Conservation (phyloP, 2,329 filamentous ascomycete species). For the Aspergillus viridinutans region DNA sequence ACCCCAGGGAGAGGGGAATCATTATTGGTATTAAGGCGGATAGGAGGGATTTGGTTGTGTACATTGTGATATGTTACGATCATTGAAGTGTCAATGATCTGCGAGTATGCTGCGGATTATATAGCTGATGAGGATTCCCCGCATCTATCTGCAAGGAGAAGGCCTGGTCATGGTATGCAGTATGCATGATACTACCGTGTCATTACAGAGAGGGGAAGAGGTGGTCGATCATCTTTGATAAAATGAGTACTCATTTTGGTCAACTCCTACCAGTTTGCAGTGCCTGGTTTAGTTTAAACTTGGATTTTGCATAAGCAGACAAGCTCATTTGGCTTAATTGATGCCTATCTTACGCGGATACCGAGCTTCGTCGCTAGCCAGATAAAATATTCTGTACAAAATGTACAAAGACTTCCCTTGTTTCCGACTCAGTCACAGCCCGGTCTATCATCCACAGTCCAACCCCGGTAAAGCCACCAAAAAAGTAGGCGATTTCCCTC, state of each 20-base stretch:
- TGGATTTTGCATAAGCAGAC: too few relatives aligned
- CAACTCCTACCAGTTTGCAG: too few relatives aligned
- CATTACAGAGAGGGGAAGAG: neutral
- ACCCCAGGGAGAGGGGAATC: constrained; percentile 11
- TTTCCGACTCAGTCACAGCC: too few relatives aligned
- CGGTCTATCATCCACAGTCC: too few relatives aligned
- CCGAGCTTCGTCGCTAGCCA: too few relatives aligned
- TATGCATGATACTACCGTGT: neutral
- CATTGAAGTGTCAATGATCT: neutral
- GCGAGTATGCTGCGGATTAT: too few relatives aligned
- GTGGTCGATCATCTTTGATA: neutral
- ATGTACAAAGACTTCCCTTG: neutral
- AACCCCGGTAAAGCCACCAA: neutral
- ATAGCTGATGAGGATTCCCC: neutral
- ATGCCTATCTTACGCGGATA: too few relatives aligned
- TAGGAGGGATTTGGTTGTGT: neutral
- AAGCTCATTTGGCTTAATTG: too few relatives aligned
- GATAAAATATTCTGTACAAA: too few relatives aligned
- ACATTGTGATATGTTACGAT: neutral
- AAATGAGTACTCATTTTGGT: too few relatives aligned
- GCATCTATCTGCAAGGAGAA: neutral
- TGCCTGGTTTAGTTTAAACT: too few relatives aligned
- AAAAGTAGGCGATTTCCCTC: neutral
- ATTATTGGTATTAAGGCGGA: constrained; percentile 5
- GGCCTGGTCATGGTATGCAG: too few relatives aligned